These are phyloP conservation scores for Cadophora sp. DNA, from an alignment of 2,329 filamentous ascomycete genomes.

Conservation along the genomic window DNA sequence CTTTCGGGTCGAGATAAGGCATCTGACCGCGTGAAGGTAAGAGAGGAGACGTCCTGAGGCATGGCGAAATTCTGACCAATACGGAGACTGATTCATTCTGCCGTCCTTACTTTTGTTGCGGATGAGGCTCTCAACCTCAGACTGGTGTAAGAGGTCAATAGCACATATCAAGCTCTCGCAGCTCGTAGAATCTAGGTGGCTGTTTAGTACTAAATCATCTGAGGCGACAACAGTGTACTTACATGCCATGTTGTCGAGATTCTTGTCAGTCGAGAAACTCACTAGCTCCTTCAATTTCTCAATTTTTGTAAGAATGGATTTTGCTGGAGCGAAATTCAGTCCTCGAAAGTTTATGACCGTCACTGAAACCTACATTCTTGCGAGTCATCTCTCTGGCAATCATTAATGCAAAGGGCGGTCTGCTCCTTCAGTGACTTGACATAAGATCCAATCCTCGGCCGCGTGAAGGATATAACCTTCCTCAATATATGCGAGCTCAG, in stretches of 20 bases:
- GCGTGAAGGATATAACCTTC: conserved; percentile 16
- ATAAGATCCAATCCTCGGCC: conserved; percentile 16
- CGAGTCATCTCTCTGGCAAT: conserved; percentile 18
- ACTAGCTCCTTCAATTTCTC: conserved; percentile 14
- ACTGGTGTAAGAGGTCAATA: conserved; percentile 26
- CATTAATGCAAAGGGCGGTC: conserved; percentile 10
- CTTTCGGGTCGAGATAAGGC: conserved; percentile 36
- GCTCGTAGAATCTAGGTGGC: conserved; percentile 18
- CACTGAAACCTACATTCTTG: conserved; percentile 19
- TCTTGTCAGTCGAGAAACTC: conserved; percentile 9
- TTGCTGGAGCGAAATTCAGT: conserved; percentile 15
- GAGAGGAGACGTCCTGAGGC: conserved; percentile 40
- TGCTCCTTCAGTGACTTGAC: conserved; percentile 17
- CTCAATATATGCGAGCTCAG: conserved; percentile 20
- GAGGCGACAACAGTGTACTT: conserved; percentile 14
- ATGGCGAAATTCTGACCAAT: conserved; percentile 42
- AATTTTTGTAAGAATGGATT: conserved; percentile 16
- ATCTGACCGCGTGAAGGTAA: conserved; percentile 38
- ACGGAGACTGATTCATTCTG: conserved; percentile 26
- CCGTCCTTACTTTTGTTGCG: conserved; percentile 36
- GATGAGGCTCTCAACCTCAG: conserved; percentile 35
- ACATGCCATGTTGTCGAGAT: conserved; percentile 18
- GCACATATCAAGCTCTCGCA: conserved; percentile 22
- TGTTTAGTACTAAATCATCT: conserved; percentile 11
- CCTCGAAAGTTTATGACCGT: conserved; percentile 3